Evolutionary conservation across 2,329 filamentous ascomycete genomes (phyloP).

Genomic region (Trichophyton schoenleinii): DNA sequence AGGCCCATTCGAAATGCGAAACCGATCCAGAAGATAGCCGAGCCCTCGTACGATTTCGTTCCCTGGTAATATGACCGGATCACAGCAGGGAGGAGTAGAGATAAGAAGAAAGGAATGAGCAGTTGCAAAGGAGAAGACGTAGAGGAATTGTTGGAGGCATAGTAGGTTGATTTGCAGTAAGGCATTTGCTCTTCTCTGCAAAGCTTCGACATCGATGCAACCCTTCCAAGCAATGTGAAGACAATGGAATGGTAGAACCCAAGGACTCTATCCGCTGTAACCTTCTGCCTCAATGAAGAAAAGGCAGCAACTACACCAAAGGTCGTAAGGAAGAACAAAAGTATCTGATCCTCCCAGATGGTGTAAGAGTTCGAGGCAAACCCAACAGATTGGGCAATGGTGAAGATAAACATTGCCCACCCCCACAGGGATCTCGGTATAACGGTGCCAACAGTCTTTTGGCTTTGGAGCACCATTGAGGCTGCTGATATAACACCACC

Average conservation of each 20-base stretch:
- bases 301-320: conserved; percentile 68
- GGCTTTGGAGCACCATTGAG: conserved; percentile 28
- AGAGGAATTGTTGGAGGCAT: conserved; percentile 79
- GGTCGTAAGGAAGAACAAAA: conserved; percentile 79
- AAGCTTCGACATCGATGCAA: conserved; percentile 78
- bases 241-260: conserved; percentile 74
- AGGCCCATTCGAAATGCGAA: conserved; percentile 65
- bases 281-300: conserved; percentile 61
- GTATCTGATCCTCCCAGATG: conserved; percentile 94
- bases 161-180: conserved; percentile 89
- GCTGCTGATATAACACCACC: conserved; percentile 35
- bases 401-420: conserved; percentile 71
- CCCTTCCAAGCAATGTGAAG: conserved; percentile 65
- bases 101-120: conserved; percentile 61
- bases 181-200: conserved; percentile 99
- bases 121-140: conserved; percentile 89
- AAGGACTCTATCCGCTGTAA: conserved; percentile 55
- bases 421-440: conserved; percentile 72
- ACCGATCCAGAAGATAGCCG: conserved; percentile 73
- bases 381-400: conserved; percentile 74
- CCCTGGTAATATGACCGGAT: conserved; percentile 69
- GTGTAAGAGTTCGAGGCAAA: conserved; percentile 98
- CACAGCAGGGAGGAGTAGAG: conserved; percentile 59
- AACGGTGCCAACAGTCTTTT: conserved; percentile 34
- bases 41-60: conserved; percentile 78